Evolutionary conservation across 2,329 filamentous ascomycete genomes (phyloP), one percentile per base, ranked within the genome.

Genomic region (Pseudogymnoascus sp.): DNA sequence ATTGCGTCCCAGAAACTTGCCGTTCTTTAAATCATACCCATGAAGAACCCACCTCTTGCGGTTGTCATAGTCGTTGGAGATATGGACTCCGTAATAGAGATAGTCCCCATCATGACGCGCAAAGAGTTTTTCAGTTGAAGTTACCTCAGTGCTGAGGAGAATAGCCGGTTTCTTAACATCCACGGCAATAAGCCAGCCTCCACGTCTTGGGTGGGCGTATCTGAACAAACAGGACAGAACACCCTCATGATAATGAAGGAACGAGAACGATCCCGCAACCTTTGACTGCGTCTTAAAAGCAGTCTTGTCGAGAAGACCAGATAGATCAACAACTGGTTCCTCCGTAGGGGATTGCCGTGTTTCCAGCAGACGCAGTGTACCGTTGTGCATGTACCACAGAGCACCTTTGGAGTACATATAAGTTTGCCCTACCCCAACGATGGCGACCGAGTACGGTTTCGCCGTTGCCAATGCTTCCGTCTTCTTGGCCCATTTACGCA

Each of bases 51-150:
- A 92, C 70, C 85, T 82, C 33, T 79, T 80, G 65, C 82, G 79
- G 0, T 82, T 84, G 67, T 85, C 80, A 1, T 75, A 72, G 4
- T 79, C 80, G 3, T 76, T 70, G 5, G 80, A 79, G 0, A 82
- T 85, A 71, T 86, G 83, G 0, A 85, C 87, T 4, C 88, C 89
- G 67, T 84, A 88, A 69, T 87, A 88, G 2, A 92, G 77, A 70
- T 83, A 86, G 1, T 79, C 69, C 1, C 72, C 68, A 63, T 85
- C 84, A 65, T 90, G 88, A 8, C 88, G 82, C 2, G 88, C 87
- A 71, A 91, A 90, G 1, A 91, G 74, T 64, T 82, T 85, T 28
- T 78, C 75, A 1, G 77, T 78, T 25, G 80, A 80, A 14, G 75
- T 69, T 41, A 86, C 72, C 55, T 63, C 74, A 33, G 71, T 71